phyloP scores from a whole-genome alignment of 441 rosid genomes.

The Eutrema salsugineum region DNA sequence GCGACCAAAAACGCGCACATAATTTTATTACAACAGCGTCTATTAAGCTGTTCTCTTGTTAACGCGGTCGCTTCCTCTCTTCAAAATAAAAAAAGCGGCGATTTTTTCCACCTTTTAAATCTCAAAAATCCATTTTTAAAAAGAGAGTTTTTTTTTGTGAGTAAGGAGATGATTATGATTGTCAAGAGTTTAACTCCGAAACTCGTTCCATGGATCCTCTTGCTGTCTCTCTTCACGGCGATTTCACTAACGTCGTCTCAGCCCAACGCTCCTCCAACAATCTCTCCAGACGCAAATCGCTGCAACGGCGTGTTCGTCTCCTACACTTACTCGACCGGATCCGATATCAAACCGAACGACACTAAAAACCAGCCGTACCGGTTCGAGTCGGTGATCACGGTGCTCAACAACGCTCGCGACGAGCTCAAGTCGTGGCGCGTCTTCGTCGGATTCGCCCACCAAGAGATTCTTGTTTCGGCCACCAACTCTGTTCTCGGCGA shows the following conservation, averaged over 20 bases:
- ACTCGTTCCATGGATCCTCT: conserved; percentile 10
- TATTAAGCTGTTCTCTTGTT: background rate
- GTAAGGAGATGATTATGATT: background rate
- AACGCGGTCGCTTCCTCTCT: conserved; percentile 30
- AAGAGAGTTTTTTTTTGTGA: background rate
- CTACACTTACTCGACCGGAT: conserved; percentile 48
- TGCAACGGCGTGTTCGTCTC: conserved; percentile 78
- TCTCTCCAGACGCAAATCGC: conserved; percentile 41
- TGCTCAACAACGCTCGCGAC: conserved; percentile 66
- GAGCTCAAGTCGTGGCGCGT: conserved; percentile 76
- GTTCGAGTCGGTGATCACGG: conserved; percentile 67
- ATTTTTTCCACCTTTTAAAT: background rate
- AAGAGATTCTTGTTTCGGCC: conserved; percentile 72
- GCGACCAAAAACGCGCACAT: conserved; percentile 15
- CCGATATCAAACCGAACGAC: conserved; percentile 53
- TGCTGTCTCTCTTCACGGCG: conserved; percentile 20
- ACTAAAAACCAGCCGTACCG: conserved; percentile 70
- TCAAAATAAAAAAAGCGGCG: background rate
- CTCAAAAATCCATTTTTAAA: background rate
- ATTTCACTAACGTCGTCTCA: conserved; percentile 42
- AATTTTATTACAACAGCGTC: conserved; percentile 22
- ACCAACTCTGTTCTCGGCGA: conserved; percentile 67
- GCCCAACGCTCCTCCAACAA: conserved; percentile 24
- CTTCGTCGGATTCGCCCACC: conserved; percentile 65
- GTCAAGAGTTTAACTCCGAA: conserved; percentile 16